These are phyloP conservation scores for Cryptosporidium tyzzeri DNA, from an alignment of 169 alveolate species.

Conservation along the genomic window DNA sequence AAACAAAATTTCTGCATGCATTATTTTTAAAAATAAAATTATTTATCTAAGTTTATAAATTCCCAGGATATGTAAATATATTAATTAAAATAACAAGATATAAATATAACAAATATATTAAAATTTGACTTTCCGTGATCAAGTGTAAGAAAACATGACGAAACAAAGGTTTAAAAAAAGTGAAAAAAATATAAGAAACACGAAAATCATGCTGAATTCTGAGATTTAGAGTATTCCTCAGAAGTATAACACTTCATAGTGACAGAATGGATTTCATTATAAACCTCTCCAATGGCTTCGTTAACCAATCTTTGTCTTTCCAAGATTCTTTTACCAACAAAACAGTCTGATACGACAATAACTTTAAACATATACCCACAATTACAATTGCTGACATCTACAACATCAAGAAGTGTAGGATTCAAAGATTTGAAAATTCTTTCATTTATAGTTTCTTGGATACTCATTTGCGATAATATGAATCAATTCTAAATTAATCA, in stretches of 20 bases:
- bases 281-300: constrained; percentile 83
- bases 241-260: constrained; percentile 89
- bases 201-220: neutral
- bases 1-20: neutral
- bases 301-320: constrained; percentile 88
- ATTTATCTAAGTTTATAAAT: too few relatives aligned
- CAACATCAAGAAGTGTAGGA: constrained; percentile 83
- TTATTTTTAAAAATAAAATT: too few relatives aligned
- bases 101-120: too few relatives aligned
- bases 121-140: neutral
- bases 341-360: constrained; percentile 83
- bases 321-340: constrained; percentile 81
- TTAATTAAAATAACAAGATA: too few relatives aligned
- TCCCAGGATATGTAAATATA: neutral
- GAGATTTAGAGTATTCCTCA: constrained; percentile 77
- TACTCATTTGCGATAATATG: neutral
- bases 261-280: constrained; percentile 85
- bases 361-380: constrained; percentile 89
- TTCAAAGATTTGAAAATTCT: constrained; percentile 82
- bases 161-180: neutral
- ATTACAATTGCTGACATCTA: constrained; percentile 85
- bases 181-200: neutral
- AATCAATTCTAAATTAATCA: neutral
- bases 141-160: neutral
- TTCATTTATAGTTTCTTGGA: constrained; percentile 73